These are phyloP conservation scores for Fusarium sp. DNA, from an alignment of 2,329 filamentous ascomycete species.

Conservation along the genomic window DNA sequence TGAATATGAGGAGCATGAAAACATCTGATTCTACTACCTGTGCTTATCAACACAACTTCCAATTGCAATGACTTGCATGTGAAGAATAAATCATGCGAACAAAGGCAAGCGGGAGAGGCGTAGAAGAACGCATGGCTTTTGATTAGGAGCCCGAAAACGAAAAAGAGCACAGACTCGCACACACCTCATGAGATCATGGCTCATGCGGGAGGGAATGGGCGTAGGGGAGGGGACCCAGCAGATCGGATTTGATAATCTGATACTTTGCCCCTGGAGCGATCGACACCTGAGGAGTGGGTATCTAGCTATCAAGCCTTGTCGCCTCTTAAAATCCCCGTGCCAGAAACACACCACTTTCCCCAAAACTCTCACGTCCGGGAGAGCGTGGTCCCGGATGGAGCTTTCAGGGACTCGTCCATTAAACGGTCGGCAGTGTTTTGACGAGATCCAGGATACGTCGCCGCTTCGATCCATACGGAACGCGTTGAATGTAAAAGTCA, in stretches of 20 bases:
- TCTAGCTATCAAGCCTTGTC: conserved; percentile 20
- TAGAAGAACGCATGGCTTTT: conserved; percentile 1
- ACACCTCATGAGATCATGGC: conserved; percentile 26
- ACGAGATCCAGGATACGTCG: conserved; percentile 29
- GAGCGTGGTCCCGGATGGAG: conserved; percentile 31
- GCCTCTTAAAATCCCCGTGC: conserved; percentile 18
- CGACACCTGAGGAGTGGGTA: conserved; percentile 23
- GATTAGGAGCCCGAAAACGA: conserved; percentile 39
- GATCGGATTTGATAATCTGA: conserved; percentile 38
- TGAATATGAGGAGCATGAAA: not conserved
- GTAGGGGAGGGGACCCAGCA: conserved; percentile 25
- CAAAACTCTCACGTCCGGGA: conserved; percentile 22
- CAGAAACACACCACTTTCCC: conserved; percentile 38
- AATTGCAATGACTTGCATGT: conserved; percentile 19
- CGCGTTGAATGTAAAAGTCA: conserved; percentile 40
- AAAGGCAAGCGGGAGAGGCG: conserved; percentile 27
- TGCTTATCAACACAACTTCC: not conserved
- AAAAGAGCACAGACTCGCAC: conserved; percentile 21
- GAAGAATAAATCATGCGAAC: conserved; percentile 10
- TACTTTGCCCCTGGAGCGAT: conserved; percentile 30
- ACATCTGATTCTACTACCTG: not conserved
- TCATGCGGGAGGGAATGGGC: conserved; percentile 27
- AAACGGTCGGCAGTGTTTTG: conserved; percentile 23
- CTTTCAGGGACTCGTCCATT: conserved; percentile 6
- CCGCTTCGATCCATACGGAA: conserved; percentile 37